Conservation (phyloP, 176 grass and related monocot species). For the Oryza glaberrima region DNA sequence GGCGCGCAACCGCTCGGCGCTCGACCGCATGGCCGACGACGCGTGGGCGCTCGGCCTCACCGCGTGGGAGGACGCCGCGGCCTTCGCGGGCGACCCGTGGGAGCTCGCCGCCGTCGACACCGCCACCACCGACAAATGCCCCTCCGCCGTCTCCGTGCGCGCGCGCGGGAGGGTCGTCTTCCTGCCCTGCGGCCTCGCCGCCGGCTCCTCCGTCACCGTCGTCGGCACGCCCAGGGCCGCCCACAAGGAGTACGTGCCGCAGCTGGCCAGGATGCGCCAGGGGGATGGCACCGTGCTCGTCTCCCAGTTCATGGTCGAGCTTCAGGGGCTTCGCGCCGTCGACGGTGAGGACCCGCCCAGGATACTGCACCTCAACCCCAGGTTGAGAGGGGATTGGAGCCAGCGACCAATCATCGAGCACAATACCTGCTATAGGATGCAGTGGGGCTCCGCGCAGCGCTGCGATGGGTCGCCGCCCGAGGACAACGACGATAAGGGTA, state of each 20-base stretch:
- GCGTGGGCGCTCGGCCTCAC: conserved; percentile 79
- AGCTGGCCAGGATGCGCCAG: conserved; percentile 56
- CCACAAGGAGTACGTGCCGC: conserved; percentile 77
- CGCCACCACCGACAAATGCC: conserved; percentile 54
- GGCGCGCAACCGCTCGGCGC: conserved; percentile 39
- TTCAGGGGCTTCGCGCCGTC: conserved; percentile 80
- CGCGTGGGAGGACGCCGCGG: conserved; percentile 67
- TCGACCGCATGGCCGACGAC: conserved; percentile 81
- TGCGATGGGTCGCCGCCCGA: conserved; percentile 65
- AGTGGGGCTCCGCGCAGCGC: conserved; percentile 74
- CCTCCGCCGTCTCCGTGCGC: conserved; percentile 50
- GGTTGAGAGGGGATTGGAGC: conserved; percentile 91
- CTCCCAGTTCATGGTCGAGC: conserved; percentile 91
- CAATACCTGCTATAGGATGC: conserved; percentile 94
- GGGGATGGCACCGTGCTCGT: conserved; percentile 66
- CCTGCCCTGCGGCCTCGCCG: conserved; percentile 86
- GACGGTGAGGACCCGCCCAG: conserved; percentile 85
- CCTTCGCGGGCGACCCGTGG: conserved; percentile 48
- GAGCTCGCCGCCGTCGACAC: conserved; percentile 50
- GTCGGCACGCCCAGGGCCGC: conserved; percentile 63
- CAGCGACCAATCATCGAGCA: conserved; percentile 89
- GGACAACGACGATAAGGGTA: conserved; percentile 76
- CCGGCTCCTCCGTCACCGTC: conserved; percentile 78
- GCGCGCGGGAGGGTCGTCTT: conserved; percentile 63
- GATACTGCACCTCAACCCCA: conserved; percentile 84